Base-by-base conservation (phyloP, 2,329 filamentous ascomycete species). In the Atkinsonella texensis region DNA sequence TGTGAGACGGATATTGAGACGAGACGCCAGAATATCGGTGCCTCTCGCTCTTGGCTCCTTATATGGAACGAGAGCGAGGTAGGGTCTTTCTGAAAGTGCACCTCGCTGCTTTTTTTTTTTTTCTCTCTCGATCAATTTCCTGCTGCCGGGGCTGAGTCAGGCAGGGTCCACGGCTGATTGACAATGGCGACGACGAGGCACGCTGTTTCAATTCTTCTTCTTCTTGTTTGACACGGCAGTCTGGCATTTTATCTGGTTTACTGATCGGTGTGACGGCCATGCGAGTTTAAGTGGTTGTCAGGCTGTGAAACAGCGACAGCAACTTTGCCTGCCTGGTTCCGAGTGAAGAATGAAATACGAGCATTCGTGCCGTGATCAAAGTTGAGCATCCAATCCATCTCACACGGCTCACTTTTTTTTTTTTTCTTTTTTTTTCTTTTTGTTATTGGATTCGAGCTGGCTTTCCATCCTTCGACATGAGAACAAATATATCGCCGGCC, bases 401-500 rank as follows among this genome's bases (percentile, higher is more conserved):
- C 20, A 23, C 20, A 5, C 20, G 20, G 20, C 20, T 23, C 20
- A 23, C 20, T 3, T 23, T 23, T 23, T 5, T 23, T 35, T 35
- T 35, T 4, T 35, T 10, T 35, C 9, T 35, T 23, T 5, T n/a
- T n/a, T n/a, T n/a, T n/a, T n/a, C n/a, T n/a, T n/a, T n/a, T n/a
- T n/a, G n/a, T n/a, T n/a, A 23, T 23, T 23, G 20, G 20, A 23
- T 23, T 23, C 20, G 20, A 23, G 44, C 33, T 10, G 63, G 44
- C 31, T n/a, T 60, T 62, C 49, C 54, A 58, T 1, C 62, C 63
- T 65, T 61, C 7, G 61, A 58, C 1, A 54, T 42, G 2, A 61
- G 8, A 2, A 63, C 56, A 38, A 62, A 54, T 2, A 56, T 54
- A 12, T 63, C 65, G 12, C 66, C 66, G 1, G 53, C 56, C 3